Base-by-base conservation (phyloP, 2,329 filamentous ascomycete genomes). In the Colletotrichum agaves region DNA sequence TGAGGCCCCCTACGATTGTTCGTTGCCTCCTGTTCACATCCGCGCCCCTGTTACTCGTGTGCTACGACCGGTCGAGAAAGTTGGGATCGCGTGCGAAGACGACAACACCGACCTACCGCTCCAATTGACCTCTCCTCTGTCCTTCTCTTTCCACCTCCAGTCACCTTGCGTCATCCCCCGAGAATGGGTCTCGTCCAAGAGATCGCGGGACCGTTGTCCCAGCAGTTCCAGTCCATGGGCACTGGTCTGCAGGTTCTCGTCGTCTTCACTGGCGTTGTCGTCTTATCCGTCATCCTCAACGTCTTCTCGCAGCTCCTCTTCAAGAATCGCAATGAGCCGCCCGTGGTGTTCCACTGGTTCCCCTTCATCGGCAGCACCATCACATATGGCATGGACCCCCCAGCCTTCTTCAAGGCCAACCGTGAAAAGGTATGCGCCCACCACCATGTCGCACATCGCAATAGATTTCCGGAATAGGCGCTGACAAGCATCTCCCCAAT, bases 361-460 rank as follows among this genome's bases (percentile, higher is more conserved):
- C 93, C 92, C 67, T 81, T 97, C 72, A 86, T 99, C 75, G 95
- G 95, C 71, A 98, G 91, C 83, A 98, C 96, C 68, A 85, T 98
- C 74, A 92, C 89, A 49, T 99, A 98, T 82, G 95, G 95, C 79
- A 98, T 98, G 81, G 93, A 98, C 76, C 95, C 95, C 15, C 94
- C 93, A 75, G 85, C 84, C 58, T 98, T 98, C 86, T 97, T 98
- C 83, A 85, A 73, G 87, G 89, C 85, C 77, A 87, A 87, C 80
- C 90, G 90, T 74, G 85, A 87, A 74, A 97, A 97, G 90, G 92
- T 94, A 75, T 69, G 81, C 78, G 46, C 65, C 5, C 47, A 15
- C 49, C 17, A 33, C 33, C 10, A 46, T 37, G 27, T 21, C 37
- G 21, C 19, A 3, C 41, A 6, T 57, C 63, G 31, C 23, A 53